A percentile compares a stretch with the other conserved stretches of the same genome.
Evolutionary conservation across 345 rosid species (phyloP).

Genomic region (Aquilaria malaccensis): DNA sequence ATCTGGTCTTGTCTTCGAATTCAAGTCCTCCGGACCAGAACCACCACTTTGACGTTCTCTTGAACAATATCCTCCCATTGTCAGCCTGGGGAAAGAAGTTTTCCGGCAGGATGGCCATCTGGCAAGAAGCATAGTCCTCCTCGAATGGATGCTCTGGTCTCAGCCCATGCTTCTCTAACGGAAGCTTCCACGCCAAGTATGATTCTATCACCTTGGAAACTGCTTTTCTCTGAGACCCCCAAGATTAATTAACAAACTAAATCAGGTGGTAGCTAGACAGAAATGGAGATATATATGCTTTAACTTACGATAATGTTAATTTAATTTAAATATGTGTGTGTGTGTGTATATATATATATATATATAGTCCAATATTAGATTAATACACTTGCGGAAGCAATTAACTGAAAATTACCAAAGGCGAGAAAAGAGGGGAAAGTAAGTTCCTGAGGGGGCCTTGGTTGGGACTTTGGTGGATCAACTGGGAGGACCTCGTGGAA

Average conservation of each 20-base stretch:
- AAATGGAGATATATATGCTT: neutral
- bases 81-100: constrained; percentile 48
- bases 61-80: constrained; percentile 48
- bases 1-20: constrained; percentile 33
- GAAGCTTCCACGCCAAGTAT: constrained; percentile 44
- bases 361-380: too few relatives aligned
- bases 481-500: constrained; percentile 57
- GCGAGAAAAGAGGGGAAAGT: constrained; percentile 40
- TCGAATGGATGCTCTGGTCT: constrained; percentile 50
- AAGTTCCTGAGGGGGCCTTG: constrained; percentile 27
- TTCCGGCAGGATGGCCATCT: constrained; percentile 52
- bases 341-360: too few relatives aligned
- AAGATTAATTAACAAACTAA: neutral
- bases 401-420: constrained; percentile 27
- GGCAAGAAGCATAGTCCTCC: constrained; percentile 59
- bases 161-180: constrained; percentile 40
- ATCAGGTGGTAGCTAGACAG: neutral
- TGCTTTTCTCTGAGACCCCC: constrained; percentile 24
- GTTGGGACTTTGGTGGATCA: constrained; percentile 45
- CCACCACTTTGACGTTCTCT: constrained; percentile 44
- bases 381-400: too few relatives aligned
- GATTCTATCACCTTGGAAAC: constrained; percentile 53
- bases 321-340: too few relatives aligned
- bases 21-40: constrained; percentile 41
- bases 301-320: too few relatives aligned